Evolutionary conservation across 2,329 filamentous ascomycete genomes (phyloP), one percentile per base, ranked within the genome.

Genomic region (Arthrobotrys conoides): DNA sequence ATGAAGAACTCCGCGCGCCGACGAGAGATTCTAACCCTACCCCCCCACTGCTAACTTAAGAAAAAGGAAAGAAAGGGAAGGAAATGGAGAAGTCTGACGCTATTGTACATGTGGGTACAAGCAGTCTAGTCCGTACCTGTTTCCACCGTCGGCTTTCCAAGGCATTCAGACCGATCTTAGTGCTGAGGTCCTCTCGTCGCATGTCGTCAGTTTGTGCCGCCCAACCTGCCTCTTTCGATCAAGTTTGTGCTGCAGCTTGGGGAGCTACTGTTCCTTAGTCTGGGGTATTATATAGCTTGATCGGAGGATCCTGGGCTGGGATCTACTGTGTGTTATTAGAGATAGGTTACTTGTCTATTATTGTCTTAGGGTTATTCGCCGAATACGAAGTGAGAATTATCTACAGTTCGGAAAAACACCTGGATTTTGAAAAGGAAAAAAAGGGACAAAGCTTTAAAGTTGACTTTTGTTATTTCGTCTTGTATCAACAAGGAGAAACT

Each of bases 181-280:
- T 30, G 27, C 49, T 38, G 36, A 59, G 36, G 16, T 5, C 18
- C 22, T 44, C 33, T n/a, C 20, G 53, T 30, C 53, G 27, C 68
- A 71, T 71, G 68, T 65, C 68, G 68, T 71, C 68, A 71, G 68
- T 71, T 48, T 64, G 68, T 65, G 61, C 61, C 69, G 59, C 69
- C 49, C 59, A 72, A 72, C 69, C 69, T 72, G 69, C 69, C 69
- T 53, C 16, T 57, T 72, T 66, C 59, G 69, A 71, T 10, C 68
- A 49, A 55, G 44, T 33, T n/a, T 64, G 22, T 64, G n/a, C 57
- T 61, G 33, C 57, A 12, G 36, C 53, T 14, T 59, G 16, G 53
- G 27, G 33, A 59, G 16, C 48, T 46, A 48, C 22, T 20, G 6
- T 30, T 16, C n/a, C 24, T 36, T 48, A 20, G 48, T 49, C 24